Evolutionary conservation across 2,329 filamentous ascomycete species (phyloP).

Genomic region (Talaromyces sp.): DNA sequence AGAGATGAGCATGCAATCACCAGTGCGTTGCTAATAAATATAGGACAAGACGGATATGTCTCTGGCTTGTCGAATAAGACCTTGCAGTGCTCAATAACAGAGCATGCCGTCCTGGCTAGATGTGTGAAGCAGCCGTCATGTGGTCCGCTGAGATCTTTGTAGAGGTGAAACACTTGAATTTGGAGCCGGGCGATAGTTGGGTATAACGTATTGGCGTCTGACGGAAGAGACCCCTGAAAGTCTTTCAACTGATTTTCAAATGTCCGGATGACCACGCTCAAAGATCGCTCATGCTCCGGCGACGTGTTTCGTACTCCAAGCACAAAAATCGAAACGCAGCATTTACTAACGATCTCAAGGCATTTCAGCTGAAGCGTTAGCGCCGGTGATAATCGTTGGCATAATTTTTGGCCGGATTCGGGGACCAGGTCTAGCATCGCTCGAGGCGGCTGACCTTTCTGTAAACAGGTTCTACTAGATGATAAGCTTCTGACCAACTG

Average conservation of each 20-base stretch:
- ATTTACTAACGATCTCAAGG: conserved; percentile 31
- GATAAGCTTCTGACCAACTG: background rate
- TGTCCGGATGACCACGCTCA: conserved; percentile 31
- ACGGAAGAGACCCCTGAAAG: conserved; percentile 26
- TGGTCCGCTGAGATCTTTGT: conserved; percentile 24
- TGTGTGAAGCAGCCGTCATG: conserved; percentile 22
- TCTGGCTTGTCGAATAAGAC: conserved; percentile 17
- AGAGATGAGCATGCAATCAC: conserved; percentile 28
- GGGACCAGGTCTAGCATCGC: conserved; percentile 30
- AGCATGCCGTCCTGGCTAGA: conserved; percentile 25
- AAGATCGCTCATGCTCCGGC: conserved; percentile 31
- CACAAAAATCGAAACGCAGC: conserved; percentile 30
- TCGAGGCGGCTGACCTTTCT: conserved; percentile 34
- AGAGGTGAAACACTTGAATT: conserved; percentile 33
- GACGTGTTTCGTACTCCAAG: conserved; percentile 36
- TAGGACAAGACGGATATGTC: conserved; percentile 20
- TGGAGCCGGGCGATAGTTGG: conserved; percentile 25
- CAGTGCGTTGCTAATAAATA: conserved; percentile 25
- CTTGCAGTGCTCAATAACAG: conserved; percentile 25
- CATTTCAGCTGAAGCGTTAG: conserved; percentile 34
- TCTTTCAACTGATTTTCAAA: conserved; percentile 34
- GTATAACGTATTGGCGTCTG: conserved; percentile 30
- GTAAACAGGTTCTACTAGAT: conserved; percentile 27
- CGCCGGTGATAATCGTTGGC: conserved; percentile 28
- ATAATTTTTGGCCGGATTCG: conserved; percentile 28